Evolutionary conservation across 2,329 filamentous ascomycete genomes (phyloP), one percentile per base, ranked within the genome.

Genomic region (Alternaria dauci): DNA sequence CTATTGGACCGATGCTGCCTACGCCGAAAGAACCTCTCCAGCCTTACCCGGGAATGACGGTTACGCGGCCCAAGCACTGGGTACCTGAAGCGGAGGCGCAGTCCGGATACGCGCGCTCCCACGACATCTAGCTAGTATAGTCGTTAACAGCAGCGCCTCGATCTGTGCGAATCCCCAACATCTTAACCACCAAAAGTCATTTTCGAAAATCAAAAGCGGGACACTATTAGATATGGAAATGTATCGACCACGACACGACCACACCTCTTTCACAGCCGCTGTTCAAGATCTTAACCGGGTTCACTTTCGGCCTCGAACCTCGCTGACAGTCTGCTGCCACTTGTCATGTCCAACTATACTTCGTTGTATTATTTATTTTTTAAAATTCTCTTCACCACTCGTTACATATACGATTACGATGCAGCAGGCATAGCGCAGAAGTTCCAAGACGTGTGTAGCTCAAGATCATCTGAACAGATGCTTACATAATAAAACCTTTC

Each of bases 11-110:
- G 5, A 50, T 36, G 18, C 12, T 34, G 28, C 18, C 23, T 8
- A 38, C 14, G 18, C 53, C 18, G 4, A 14, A 54, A 8, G 41
- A 42, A 8, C 43, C 39, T 16, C 8, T n/a, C 16, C 51, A 25
- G 2, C 57, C 44, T 25, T 34, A 51, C 20, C 52, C 57, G 20
- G 51, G 41, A 11, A 47, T 52, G n/a, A 46, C 11, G 23, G 44
- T 44, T 8, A 39, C 51, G 25, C 44, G 39, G 14, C 52, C 52
- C 0, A 32, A 59, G 3, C 28, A 42, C 14, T 56, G 44, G 57
- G 8, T 38, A 38, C 46, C 34, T 16, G 46, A 38, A 30, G 23
- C 38, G 3, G 23, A 34, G 9, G 23, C 18, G 8, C 32, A 39
- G 4, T 23, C 57, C 3, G 39, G 39, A 30, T 56, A 56, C 23